phyloP scores from a whole-genome alignment of 345 rosid species.

The Microcos paniculata region DNA sequence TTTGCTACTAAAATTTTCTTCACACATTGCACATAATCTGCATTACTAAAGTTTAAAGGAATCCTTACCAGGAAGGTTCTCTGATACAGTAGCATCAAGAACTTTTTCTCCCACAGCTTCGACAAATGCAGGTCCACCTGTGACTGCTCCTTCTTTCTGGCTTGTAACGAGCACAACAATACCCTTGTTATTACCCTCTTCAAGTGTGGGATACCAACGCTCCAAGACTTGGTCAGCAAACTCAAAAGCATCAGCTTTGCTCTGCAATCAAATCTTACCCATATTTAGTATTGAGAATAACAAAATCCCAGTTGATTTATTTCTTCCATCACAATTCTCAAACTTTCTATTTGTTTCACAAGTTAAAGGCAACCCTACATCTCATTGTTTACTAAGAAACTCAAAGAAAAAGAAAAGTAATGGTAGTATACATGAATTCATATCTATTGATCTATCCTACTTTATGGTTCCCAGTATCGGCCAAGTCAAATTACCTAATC shows the following conservation, averaged over 20 bases:
- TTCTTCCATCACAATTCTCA: not conserved
- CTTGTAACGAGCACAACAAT: constrained; percentile 88
- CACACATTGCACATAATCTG: not conserved
- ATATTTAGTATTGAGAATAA: constrained; percentile 10
- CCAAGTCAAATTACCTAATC: not conserved
- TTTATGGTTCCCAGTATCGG: not conserved
- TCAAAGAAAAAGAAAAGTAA: not conserved
- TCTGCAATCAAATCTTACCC: constrained; percentile 46
- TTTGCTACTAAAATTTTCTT: not conserved
- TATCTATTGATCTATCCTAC: not conserved
- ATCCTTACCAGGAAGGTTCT: constrained; percentile 84
- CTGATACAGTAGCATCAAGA: constrained; percentile 87
- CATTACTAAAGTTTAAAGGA: constrained; percentile 5
- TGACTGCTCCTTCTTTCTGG: constrained; percentile 95
- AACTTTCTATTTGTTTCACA: not conserved
- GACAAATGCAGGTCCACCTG: constrained; percentile 92
- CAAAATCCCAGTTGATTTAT: not conserved
- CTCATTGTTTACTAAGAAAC: not conserved
- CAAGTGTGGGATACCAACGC: constrained; percentile 86
- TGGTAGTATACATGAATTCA: not conserved
- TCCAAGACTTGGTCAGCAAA: constrained; percentile 96
- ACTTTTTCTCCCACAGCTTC: constrained; percentile 84
- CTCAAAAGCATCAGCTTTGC: constrained; percentile 99
- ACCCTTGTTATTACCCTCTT: constrained; percentile 88
- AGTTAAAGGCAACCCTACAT: too few species aligned